Evolutionary conservation across 2,329 filamentous ascomycete genomes (phyloP), one percentile per base, ranked within the genome.

Genomic region (Exophiala bonariae): DNA sequence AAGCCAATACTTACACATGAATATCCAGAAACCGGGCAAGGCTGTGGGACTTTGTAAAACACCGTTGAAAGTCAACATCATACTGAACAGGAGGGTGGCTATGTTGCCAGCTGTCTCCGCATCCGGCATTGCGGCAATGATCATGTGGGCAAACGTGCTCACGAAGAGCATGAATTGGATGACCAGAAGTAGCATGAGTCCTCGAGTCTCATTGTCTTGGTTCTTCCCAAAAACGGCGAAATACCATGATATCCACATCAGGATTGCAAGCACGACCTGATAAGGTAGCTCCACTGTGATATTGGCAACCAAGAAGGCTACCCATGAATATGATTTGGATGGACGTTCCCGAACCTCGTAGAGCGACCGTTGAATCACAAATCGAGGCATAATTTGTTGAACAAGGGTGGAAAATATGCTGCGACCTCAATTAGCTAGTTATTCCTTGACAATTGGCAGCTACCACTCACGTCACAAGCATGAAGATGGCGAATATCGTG

Each of bases 161-260:
- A 89, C 87, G 19, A 89, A 68, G 66, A 82, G 86, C 67, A 89
- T 88, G 3, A 90, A 75, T 55, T 89, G 64, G 6, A 80, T 80
- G 79, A 90, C 87, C 30, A 90, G 70, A 67, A 85, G 89, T 3
- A 55, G 19, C 47, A 60, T 60, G 3, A 65, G 58, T 7, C 63
- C 56, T 20, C 60, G 58, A 32, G 69, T 70, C 40, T 66, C 60
- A 54, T 59, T 54, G 23, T 78, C 76, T 39, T 84, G 78, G 2
- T 73, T 73, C 0, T 86, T 82, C 2, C 89, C 70, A 0, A 86
- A 86, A 1, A 81, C 77, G 0, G 85, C 78, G 64, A 78, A 90
- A 66, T 90, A 90, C 85, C 85, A 90, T 0, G 86, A 70, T 0
- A 80, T 67, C 73, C 78, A 90, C 70, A 89, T 89, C 4, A 89